Evolutionary conservation across 2,329 filamentous ascomycete genomes (phyloP).

Genomic region (Cladophialophora chaetospira): DNA sequence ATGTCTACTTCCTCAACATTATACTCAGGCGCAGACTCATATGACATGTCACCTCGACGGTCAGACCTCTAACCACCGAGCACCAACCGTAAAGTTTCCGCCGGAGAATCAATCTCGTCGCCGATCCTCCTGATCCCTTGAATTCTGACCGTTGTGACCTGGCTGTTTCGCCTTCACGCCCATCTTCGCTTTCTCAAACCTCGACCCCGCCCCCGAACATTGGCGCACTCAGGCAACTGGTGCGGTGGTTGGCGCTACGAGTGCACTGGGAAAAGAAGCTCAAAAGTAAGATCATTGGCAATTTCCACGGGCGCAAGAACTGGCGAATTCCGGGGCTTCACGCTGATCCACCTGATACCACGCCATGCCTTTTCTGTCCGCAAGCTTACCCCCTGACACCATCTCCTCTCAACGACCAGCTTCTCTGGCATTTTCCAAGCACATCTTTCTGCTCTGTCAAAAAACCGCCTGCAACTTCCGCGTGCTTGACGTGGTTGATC

Average conservation of each 20-base stretch:
- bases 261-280: constrained; percentile 4
- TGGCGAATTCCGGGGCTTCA: constrained; percentile 11
- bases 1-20: no score
- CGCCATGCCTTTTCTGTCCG: constrained; percentile 1
- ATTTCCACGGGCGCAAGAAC: constrained; percentile 25
- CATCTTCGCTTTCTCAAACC: constrained; percentile 2
- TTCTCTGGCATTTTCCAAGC: background rate
- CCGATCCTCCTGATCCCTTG: constrained; percentile 5
- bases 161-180: constrained; percentile 9
- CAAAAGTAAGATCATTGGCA: constrained; percentile 16
- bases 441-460: background rate
- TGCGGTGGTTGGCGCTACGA: constrained; percentile 3
- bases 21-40: no score
- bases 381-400: constrained; percentile 17
- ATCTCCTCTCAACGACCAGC: constrained; percentile 1
- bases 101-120: constrained; percentile 10
- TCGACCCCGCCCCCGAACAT: constrained; percentile 9
- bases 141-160: background rate
- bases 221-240: constrained; percentile 13
- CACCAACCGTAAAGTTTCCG: no score
- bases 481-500: constrained; percentile 10
- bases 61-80: no score
- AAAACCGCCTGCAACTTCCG: background rate
- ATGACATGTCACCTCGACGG: no score
- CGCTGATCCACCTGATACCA: background rate